A percentile compares a stretch with the other conserved stretches of the same genome.
phyloP scores from a whole-genome alignment of 768 basidiomycete species.

The Lactarius indigo region DNA sequence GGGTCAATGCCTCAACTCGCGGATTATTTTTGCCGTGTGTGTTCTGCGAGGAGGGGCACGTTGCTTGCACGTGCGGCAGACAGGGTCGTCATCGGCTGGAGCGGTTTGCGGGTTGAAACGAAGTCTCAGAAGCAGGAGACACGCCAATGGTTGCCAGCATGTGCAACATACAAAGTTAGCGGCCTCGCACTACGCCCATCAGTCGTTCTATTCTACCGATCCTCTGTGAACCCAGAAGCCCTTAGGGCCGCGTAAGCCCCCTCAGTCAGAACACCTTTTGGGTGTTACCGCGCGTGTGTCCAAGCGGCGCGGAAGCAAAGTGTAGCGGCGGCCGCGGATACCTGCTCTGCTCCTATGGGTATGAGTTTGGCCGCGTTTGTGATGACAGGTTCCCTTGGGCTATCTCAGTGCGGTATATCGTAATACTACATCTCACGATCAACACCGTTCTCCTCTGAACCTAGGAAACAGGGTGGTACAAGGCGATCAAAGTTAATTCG shows the following conservation, averaged over 20 bases:
- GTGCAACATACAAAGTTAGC: background rate
- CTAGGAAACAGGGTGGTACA: background rate
- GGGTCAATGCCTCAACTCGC: background rate
- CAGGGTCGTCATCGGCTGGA: background rate
- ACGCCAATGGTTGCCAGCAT: background rate
- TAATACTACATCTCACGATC: background rate
- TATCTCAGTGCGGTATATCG: background rate
- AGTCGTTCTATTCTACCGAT: background rate
- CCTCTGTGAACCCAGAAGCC: background rate
- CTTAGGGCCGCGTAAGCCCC: background rate
- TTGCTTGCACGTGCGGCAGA: background rate
- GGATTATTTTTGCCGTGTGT: background rate
- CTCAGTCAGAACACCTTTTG: background rate
- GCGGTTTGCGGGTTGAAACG: background rate
- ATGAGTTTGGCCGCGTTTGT: background rate
- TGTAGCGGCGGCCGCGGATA: background rate
- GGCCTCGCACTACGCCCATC: background rate
- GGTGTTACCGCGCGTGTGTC: background rate
- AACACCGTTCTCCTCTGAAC: background rate
- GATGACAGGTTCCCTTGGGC: background rate
- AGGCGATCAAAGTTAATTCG: background rate
- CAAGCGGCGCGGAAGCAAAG: background rate
- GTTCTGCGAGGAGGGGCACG: background rate
- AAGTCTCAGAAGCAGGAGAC: background rate
- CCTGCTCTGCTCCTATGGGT: background rate